Evolutionary conservation across 345 rosid species (phyloP), one percentile per base, ranked within the genome.

Genomic region (Eucalyptus marginata): DNA sequence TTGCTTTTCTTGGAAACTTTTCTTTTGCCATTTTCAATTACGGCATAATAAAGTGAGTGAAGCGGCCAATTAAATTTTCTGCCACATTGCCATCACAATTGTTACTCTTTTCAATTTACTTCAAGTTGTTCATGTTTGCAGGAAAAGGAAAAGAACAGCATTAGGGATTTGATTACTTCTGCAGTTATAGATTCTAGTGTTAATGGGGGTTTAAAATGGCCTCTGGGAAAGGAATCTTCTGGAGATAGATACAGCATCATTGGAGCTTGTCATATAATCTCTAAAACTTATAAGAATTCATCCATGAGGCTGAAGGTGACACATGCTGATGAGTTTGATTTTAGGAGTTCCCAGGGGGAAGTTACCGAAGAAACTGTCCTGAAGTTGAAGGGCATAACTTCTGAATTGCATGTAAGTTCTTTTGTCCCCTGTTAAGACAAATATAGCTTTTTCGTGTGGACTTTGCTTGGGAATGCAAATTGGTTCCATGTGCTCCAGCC

Each of bases 151-250:
- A 92, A 87, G 87, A 84, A 90, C 58, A 88, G 92, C 91, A 93
- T 96, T 16, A 90, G 85, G 79, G 91, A 89, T 43, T 88, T 97
- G 90, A 84, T 97, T 50, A 86, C 88, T 88, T 92, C 92, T 76
- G 98, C 95, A 20, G 91, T 94, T 87, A 17, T 94, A 88, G 97
- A 96, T 93, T 90, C 94, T 25, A 92, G 91, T 79, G 94, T 92
- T 91, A 94, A 96, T 90, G 97, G 98, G 50, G 97, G 98, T 51
- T 88, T 95, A 89, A 93, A 95, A 88, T 96, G 97, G 98, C 93
- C 95, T 22, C 4, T 93, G 52, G 95, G 93, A 64, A 93, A 90
- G 92, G 31, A 88, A 87, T 88, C 91, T 56, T 92, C 93, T 12
- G 93, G 91, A 16, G 87, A 93, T 80, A 92, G 96, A 90, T 96